Conservation (phyloP, 2,329 filamentous ascomycete species). For the Talaromyces funiculosus region DNA sequence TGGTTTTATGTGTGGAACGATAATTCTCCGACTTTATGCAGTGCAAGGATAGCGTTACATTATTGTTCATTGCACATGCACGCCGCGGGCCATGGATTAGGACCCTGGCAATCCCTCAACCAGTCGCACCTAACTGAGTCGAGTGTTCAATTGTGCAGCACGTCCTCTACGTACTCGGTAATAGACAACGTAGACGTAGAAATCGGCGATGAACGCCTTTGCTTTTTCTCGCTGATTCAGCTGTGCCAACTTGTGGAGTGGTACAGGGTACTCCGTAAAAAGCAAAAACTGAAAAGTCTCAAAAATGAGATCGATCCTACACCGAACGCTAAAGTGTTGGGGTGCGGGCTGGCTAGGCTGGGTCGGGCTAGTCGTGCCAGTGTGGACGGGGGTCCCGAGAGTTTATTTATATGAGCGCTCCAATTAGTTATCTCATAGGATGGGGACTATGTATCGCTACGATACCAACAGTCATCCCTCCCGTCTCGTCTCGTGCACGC, state of each 20-base stretch:
- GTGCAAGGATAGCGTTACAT: not conserved
- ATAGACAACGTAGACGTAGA: no score
- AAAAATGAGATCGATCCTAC: conserved; percentile 7
- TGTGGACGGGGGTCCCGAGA: not conserved
- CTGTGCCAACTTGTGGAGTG: no score
- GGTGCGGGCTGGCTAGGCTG: not conserved
- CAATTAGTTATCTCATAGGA: no score
- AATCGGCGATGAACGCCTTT: not conserved
- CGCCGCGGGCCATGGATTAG: not conserved
- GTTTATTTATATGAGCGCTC: no score
- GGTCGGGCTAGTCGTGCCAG: not conserved
- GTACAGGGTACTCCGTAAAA: not conserved
- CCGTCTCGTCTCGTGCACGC: no score
- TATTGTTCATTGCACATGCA: not conserved
- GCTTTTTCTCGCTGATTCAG: not conserved
- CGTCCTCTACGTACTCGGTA: no score
- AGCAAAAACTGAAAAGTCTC: not conserved
- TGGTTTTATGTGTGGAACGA: not conserved
- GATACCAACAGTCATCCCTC: no score
- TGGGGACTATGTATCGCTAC: not conserved
- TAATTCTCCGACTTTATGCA: not conserved
- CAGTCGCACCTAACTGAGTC: no score
- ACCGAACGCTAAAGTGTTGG: not conserved
- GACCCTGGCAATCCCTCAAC: not conserved
- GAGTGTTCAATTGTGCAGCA: no score